These are phyloP conservation scores for Phytophthora ohioensis DNA, from an alignment of 352 stramenopile species.

Conservation along the genomic window DNA sequence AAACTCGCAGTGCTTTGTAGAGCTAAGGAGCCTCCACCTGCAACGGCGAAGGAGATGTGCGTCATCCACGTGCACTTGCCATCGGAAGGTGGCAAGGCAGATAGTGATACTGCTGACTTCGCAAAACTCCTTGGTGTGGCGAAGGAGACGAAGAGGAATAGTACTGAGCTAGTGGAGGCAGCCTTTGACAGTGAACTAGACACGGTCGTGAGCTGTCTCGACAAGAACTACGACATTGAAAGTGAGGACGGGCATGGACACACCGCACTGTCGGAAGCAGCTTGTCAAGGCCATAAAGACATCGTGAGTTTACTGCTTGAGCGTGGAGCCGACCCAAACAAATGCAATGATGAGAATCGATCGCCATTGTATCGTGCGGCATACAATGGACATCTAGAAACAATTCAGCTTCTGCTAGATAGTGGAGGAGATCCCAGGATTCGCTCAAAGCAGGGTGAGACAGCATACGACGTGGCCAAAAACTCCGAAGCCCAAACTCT, in stretches of 20 bases:
- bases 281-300: slow-evolving; percentile 81
- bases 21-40: slow-evolving; percentile 47
- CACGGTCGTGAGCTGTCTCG: slow-evolving; percentile 67
- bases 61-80: slow-evolving; percentile 58
- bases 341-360: slow-evolving; percentile 84
- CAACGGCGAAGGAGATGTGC: slow-evolving; percentile 73
- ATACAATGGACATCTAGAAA: slow-evolving; percentile 88
- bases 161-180: slow-evolving; percentile 84
- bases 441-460: slow-evolving; percentile 79
- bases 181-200: slow-evolving; percentile 91
- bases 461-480: slow-evolving; percentile 90
- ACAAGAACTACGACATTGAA: slow-evolving; percentile 91
- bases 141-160: slow-evolving; percentile 81
- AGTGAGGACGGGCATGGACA: slow-evolving; percentile 87
- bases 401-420: slow-evolving; percentile 70
- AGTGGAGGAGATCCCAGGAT: slow-evolving; percentile 79
- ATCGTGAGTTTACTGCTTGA: slow-evolving; percentile 79
- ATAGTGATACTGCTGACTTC: slow-evolving; percentile 30
- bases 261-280: slow-evolving; percentile 88
- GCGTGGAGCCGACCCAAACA: slow-evolving; percentile 87
- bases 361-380: slow-evolving; percentile 85
- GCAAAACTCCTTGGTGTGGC: slow-evolving; percentile 61
- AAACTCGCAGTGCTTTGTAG: slow-evolving; percentile 84
- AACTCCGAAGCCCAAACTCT: slow-evolving; percentile 63
- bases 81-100: slow-evolving; percentile 13